These are phyloP conservation scores for Dryas drummondii DNA, from an alignment of 306 rosid species.

Conservation along the genomic window DNA sequence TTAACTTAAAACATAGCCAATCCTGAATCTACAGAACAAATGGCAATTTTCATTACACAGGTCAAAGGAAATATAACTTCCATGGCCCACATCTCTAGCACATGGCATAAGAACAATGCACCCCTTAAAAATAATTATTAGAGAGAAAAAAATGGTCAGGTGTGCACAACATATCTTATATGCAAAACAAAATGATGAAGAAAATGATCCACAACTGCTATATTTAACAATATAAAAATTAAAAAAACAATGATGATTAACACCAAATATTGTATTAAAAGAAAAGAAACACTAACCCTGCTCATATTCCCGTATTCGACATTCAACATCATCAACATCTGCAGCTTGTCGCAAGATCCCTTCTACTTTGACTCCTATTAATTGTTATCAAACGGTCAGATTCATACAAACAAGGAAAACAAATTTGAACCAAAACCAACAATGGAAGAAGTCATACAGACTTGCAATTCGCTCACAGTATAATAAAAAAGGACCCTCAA, in stretches of 20 bases:
- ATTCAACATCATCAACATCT: conserved; percentile 93
- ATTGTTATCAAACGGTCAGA: conserved; percentile 25
- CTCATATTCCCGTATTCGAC: conserved; percentile 80
- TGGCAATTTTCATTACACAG: neutral
- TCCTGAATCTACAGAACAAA: neutral
- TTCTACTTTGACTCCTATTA: conserved; percentile 78
- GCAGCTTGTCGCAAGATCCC: conserved; percentile 99
- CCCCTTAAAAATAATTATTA: neutral
- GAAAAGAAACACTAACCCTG: conserved; percentile 52
- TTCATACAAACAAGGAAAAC: conserved; percentile 17
- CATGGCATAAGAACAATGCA: conserved; percentile 7
- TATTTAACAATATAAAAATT: conserved; percentile 14
- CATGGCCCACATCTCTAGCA: neutral
- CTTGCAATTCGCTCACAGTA: neutral
- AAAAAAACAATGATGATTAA: conserved; percentile 9
- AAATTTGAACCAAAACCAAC: conserved; percentile 12
- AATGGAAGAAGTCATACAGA: conserved; percentile 8
- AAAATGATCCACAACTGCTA: neutral
- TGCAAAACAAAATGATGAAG: conserved; percentile 17
- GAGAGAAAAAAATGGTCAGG: conserved; percentile 16
- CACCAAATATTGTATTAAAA: conserved; percentile 7
- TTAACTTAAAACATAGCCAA: neutral
- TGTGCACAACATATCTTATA: neutral
- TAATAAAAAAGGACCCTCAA: neutral
- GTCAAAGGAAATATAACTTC: no score